phyloP scores from a whole-genome alignment of 2,329 filamentous ascomycete genomes.

The Penicillium freii region DNA sequence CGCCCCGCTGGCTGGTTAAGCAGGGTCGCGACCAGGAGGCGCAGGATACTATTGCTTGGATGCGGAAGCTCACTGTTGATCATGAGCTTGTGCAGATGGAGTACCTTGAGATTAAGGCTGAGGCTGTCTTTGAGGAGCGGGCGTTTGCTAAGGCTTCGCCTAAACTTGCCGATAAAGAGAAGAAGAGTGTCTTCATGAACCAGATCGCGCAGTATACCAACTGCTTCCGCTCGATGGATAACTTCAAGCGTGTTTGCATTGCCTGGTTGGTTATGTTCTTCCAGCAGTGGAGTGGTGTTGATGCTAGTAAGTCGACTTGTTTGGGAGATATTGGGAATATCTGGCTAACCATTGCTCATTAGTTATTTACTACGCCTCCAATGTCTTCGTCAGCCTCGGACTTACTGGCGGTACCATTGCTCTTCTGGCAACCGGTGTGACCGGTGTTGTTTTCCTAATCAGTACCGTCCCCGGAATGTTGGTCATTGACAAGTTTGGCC shows the following conservation, averaged over 20 bases:
- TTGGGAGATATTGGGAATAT: constrained; percentile 8
- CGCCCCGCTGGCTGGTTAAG: constrained; percentile 54
- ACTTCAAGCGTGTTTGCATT: constrained; percentile 49
- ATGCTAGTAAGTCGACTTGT: constrained; percentile 31
- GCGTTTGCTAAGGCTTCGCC: constrained; percentile 49
- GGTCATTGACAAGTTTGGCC: constrained; percentile 30
- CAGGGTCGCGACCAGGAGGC: constrained; percentile 49
- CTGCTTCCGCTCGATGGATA: constrained; percentile 50
- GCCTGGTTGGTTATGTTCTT: constrained; percentile 51
- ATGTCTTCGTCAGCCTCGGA: constrained; percentile 38
- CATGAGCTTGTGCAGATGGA: constrained; percentile 44
- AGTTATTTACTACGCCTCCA: constrained; percentile 46
- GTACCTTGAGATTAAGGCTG: constrained; percentile 50
- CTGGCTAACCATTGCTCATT: constrained; percentile 16
- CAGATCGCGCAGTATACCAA: constrained; percentile 54
- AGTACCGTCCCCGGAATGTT: constrained; percentile 34
- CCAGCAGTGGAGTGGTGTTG: constrained; percentile 48
- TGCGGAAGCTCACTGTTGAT: constrained; percentile 34
- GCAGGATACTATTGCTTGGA: constrained; percentile 25
- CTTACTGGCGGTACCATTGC: constrained; percentile 34
- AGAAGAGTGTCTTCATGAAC: constrained; percentile 44
- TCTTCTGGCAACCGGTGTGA: constrained; percentile 37
- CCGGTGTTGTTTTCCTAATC: constrained; percentile 34
- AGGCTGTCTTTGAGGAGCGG: constrained; percentile 45
- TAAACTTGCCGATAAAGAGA: constrained; percentile 32